These are phyloP conservation scores for Tilletia setariae DNA, from an alignment of 1,284 basidiomycete species.

Conservation along the genomic window DNA sequence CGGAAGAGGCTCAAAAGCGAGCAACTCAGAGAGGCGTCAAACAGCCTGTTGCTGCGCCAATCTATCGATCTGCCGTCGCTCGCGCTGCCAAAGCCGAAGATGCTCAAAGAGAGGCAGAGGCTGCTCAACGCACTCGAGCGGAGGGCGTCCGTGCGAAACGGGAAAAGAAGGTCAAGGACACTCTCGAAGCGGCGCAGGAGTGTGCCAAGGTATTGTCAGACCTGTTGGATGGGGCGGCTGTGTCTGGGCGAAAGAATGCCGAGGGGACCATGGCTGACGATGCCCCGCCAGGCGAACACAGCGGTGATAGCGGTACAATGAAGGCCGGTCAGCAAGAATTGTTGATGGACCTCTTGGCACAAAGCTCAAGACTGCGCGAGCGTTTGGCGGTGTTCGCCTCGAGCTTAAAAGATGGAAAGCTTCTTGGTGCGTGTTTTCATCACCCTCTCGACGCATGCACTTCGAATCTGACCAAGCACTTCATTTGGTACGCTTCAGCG, in stretches of 20 bases:
- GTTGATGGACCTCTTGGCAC: conserved; percentile 34
- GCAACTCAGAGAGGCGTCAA: conserved; percentile 37
- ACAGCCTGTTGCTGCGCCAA: conserved; percentile 42
- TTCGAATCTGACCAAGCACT: too few relatives aligned
- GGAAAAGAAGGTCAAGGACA: conserved; percentile 10
- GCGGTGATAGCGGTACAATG: background rate
- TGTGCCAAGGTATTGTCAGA: conserved; percentile 32
- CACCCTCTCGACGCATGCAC: background rate
- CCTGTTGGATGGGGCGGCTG: conserved; percentile 23
- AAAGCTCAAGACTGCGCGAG: conserved; percentile 27
- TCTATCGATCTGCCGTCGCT: conserved; percentile 45
- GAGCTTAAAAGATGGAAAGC: conserved; percentile 23
- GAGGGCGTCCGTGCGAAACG: background rate
- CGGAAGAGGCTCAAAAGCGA: conserved; percentile 35
- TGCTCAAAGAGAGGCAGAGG: conserved; percentile 31
- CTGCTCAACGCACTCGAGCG: conserved; percentile 15
- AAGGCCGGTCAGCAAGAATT: conserved; percentile 25
- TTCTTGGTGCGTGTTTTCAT: conserved; percentile 16
- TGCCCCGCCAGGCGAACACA: background rate
- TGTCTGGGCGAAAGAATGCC: too few relatives aligned
- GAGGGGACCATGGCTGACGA: background rate
- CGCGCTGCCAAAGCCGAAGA: conserved; percentile 40
- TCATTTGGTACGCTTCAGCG: conserved; percentile 2
- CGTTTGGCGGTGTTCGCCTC: conserved; percentile 26
- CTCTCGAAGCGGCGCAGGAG: conserved; percentile 29